Evolutionary conservation across 2,329 filamentous ascomycete species (phyloP), one percentile per base, ranked within the genome.

Genomic region (Didymella sp.): DNA sequence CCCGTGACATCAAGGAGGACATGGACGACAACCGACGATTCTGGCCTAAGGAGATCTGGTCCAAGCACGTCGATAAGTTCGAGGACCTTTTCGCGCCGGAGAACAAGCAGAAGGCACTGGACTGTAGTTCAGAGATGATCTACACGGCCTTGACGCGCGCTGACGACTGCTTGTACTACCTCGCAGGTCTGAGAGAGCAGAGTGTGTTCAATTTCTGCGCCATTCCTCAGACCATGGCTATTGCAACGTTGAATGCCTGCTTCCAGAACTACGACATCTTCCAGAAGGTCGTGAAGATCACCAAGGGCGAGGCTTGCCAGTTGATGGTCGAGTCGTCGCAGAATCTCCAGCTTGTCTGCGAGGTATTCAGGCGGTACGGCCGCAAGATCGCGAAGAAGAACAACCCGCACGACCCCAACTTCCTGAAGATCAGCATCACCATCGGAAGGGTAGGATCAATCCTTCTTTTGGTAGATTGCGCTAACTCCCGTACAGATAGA

Each of bases 131-230:
- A 1, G 92, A 97, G 72, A 96, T 99, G 93, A 88, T 98, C 6
- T 82, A 98, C 57, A 92, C 95, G 69, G 91, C 94, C 5, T 82
- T 99, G 40, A 87, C 88, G 72, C 90, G 96, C 66, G 89, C 86
- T 4, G 92, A 97, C 63, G 92, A 98, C 73, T 98, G 94, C 74
- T 79, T 99, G n/a, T 97, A 93, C 81, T 99, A 98, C 80, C 92
- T 99, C 81, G 94, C 94, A 5, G 95, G 91, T 43, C 87, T 99
- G 62, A 89, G 89, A 65, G 95, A 99, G 73, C 95, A 99, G 80
- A 96, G 92, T 73, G 92, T 96, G 24, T 99, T 99, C 86, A 99
- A 99, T 84, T 99, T 99, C 77, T 92, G 92, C 44, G 94, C 94
- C 54, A 99, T 99, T 62, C 95, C 95, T 2, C 95, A 99, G 78